Evolutionary conservation across 345 rosid genomes (phyloP).

Genomic region (Syzygium aqueum): DNA sequence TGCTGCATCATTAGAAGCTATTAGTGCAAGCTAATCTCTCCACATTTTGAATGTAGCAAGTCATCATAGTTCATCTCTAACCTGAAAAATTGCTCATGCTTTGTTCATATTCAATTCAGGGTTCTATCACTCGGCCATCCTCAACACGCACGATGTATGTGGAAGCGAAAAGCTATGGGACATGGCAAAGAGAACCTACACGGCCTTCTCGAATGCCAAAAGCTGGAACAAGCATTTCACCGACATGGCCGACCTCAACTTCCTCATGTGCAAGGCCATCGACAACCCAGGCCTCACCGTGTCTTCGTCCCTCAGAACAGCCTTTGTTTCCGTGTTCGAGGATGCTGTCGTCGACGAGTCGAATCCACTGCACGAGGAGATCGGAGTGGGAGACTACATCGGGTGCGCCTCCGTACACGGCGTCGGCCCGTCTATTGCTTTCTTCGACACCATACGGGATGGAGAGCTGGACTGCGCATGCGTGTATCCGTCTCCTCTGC

Average conservation of each 20-base stretch:
- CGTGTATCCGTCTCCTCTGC: conserved; percentile 71
- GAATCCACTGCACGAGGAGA: conserved; percentile 1
- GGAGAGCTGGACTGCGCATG: conserved; percentile 55
- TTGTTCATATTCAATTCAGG: conserved; percentile 20
- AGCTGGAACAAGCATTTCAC: conserved; percentile 60
- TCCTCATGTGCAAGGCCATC: conserved; percentile 71
- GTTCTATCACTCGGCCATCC: conserved; percentile 66
- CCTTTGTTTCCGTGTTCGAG: conserved; percentile 64
- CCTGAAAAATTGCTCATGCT: neutral
- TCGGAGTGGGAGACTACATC: conserved; percentile 46
- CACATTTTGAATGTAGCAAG: neutral
- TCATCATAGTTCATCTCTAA: neutral
- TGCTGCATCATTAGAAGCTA: neutral
- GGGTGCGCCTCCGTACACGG: conserved; percentile 74
- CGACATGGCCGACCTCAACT: conserved; percentile 72
- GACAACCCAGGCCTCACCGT: conserved; percentile 70
- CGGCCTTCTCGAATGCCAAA: conserved; percentile 38
- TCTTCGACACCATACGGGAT: conserved; percentile 55
- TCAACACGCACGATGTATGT: conserved; percentile 53
- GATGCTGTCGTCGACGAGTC: conserved; percentile 38
- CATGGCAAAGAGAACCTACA: conserved; percentile 43
- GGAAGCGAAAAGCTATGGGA: conserved; percentile 58
- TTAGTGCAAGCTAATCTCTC: neutral
- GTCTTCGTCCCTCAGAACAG: conserved; percentile 53
- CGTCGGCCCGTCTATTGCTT: conserved; percentile 53